These are phyloP conservation scores for Scalesia atractyloides DNA, from an alignment of 129 eudicot species.

Conservation along the genomic window DNA sequence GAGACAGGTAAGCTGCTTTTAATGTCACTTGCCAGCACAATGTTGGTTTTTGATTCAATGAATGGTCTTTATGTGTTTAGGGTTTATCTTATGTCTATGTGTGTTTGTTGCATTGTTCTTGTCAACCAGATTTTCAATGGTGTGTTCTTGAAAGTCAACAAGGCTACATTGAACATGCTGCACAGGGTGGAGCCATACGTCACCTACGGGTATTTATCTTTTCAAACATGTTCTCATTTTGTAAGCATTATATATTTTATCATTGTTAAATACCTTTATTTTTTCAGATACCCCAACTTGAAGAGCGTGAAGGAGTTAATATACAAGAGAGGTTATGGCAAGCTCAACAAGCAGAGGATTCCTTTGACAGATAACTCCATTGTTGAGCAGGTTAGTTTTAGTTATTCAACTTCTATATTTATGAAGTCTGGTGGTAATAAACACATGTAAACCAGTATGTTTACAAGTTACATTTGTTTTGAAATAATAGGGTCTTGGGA, in stretches of 20 bases:
- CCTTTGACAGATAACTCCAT: constrained; percentile 75
- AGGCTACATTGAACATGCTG: constrained; percentile 85
- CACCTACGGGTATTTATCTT: constrained; percentile 61
- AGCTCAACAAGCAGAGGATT: constrained; percentile 80
- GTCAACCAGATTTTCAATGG: constrained; percentile 68
- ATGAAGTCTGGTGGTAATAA: neutral
- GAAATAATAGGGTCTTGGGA: constrained; percentile 54
- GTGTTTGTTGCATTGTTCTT: neutral
- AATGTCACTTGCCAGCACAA: neutral
- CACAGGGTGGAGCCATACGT: constrained; percentile 96
- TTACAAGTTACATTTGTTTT: neutral
- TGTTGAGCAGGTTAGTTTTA: constrained; percentile 54
- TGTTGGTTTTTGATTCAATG: neutral
- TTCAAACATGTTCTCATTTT: neutral
- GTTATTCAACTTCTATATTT: neutral
- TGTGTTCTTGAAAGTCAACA: constrained; percentile 81
- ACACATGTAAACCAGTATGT: neutral
- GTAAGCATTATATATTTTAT: neutral
- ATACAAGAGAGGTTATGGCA: constrained; percentile 85
- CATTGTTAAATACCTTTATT: neutral
- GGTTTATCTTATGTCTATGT: neutral
- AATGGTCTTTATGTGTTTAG: neutral
- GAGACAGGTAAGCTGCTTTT: constrained; percentile 59
- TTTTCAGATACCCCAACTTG: constrained; percentile 71
- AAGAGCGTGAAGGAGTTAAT: constrained; percentile 78